Evolutionary conservation across 192 early-diverging fungal species (phyloP).

Genomic region (Pilobolus umbonatus): DNA sequence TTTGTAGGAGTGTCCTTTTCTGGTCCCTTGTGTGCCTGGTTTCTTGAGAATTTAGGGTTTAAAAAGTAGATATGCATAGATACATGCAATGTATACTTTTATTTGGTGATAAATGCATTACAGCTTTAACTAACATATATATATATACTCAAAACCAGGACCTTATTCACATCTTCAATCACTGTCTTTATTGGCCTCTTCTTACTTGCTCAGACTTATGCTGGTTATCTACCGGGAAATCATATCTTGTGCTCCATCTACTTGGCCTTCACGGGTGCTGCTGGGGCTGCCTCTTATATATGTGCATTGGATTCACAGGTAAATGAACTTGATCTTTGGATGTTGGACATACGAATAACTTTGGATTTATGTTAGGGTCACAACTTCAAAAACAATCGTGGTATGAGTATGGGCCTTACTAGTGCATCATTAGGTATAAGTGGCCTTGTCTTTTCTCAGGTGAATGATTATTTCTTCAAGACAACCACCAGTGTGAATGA

Average conservation of each 20-base stretch:
- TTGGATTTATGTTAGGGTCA: constrained; percentile 13
- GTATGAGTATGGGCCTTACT: constrained; percentile 32
- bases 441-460: constrained; percentile 32
- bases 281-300: constrained; percentile 23
- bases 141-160: neutral
- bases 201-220: constrained; percentile 28
- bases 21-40: constrained; percentile 26
- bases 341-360: neutral
- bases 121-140: neutral
- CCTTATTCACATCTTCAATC: constrained; percentile 14
- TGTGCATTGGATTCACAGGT: constrained; percentile 33
- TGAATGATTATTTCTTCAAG: constrained; percentile 30
- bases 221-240: constrained; percentile 11
- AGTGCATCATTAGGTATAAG: constrained; percentile 28
- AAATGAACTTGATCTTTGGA: neutral
- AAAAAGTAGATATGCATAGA: constrained; percentile 3
- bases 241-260: constrained; percentile 26
- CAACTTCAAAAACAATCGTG: constrained; percentile 29
- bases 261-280: constrained; percentile 18
- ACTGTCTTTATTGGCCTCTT: constrained; percentile 20
- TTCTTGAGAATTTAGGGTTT: constrained; percentile 20
- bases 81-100: neutral
- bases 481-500: neutral
- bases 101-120: neutral
- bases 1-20: constrained; percentile 32